Percentiles rank a stretch among this genome's conserved stretches.
These are phyloP conservation scores for Eimeria necatrix DNA, from an alignment of 169 alveolate genomes.

Conservation along the genomic window DNA sequence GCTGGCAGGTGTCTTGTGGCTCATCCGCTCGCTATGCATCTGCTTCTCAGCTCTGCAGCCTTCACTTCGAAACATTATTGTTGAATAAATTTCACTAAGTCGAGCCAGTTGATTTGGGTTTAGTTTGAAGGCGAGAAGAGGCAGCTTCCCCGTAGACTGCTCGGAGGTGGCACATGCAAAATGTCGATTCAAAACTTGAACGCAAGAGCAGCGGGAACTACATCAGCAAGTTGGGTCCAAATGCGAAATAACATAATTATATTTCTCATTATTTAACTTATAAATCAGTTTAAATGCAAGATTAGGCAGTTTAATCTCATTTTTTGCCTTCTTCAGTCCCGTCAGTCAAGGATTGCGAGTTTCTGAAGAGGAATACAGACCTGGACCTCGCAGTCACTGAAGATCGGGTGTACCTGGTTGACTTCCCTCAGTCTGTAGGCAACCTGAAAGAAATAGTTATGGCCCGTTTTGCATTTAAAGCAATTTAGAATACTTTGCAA, in stretches of 20 bases:
- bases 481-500: too few species aligned
- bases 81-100: background rate
- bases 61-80: background rate
- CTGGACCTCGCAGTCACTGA: too few species aligned
- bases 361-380: background rate
- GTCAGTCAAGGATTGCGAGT: constrained; percentile 65
- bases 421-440: constrained; percentile 75
- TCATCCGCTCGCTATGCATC: constrained; percentile 35
- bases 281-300: background rate
- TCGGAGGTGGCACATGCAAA: background rate
- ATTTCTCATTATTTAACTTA: background rate
- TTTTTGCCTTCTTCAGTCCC: background rate
- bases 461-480: too few species aligned
- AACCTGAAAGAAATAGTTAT: constrained; percentile 16
- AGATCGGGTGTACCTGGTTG: constrained; percentile 54
- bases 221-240: too few species aligned
- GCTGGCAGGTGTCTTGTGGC: background rate
- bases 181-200: background rate
- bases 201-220: background rate
- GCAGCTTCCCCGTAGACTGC: background rate
- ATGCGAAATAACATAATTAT: too few species aligned
- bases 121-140: background rate
- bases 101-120: background rate
- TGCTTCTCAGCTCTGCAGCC: background rate
- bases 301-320: background rate